These are phyloP conservation scores for Theobroma cacao DNA, from an alignment of 345 rosid species.

Conservation along the genomic window DNA sequence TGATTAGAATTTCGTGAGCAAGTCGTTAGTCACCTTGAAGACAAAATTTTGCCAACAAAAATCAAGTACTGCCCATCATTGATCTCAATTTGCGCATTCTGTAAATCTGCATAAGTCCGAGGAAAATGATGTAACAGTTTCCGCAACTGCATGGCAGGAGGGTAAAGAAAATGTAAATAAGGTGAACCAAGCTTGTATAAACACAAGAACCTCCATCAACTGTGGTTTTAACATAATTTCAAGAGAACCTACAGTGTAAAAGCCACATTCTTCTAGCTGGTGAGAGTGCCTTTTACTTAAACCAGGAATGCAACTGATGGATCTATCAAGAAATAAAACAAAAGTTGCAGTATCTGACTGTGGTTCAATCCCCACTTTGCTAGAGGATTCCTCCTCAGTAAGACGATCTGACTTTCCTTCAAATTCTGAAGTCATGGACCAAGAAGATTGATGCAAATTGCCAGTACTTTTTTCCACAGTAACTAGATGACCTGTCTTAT, in stretches of 20 bases:
- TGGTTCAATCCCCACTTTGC: constrained; percentile 13
- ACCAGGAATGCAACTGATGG: constrained; percentile 58
- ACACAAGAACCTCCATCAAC: constrained; percentile 12
- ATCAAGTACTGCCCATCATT: constrained; percentile 88
- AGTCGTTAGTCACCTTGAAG: constrained; percentile 62
- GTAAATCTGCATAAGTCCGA: constrained; percentile 87
- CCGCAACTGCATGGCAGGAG: constrained; percentile 49
- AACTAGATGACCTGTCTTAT: constrained; percentile 24
- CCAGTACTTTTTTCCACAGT: constrained; percentile 31
- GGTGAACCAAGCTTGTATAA: constrained; percentile 15
- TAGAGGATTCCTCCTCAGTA: constrained; percentile 20
- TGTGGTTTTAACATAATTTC: constrained; percentile 3
- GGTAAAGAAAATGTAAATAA: background rate
- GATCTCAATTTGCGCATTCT: constrained; percentile 69
- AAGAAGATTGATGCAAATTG: constrained; percentile 23
- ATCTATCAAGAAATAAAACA: constrained; percentile 47
- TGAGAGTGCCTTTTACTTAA: constrained; percentile 58
- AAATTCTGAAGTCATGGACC: constrained; percentile 26
- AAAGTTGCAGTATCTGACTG: constrained; percentile 18
- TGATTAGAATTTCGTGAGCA: background rate
- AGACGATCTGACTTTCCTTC: constrained; percentile 31
- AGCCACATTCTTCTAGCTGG: constrained; percentile 72
- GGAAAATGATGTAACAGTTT: constrained; percentile 91
- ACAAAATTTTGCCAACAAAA: constrained; percentile 68
- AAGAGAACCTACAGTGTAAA: constrained; percentile 65